Conservation (phyloP, 2,329 filamentous ascomycete species). For the Microcyclospora tardicrescens region DNA sequence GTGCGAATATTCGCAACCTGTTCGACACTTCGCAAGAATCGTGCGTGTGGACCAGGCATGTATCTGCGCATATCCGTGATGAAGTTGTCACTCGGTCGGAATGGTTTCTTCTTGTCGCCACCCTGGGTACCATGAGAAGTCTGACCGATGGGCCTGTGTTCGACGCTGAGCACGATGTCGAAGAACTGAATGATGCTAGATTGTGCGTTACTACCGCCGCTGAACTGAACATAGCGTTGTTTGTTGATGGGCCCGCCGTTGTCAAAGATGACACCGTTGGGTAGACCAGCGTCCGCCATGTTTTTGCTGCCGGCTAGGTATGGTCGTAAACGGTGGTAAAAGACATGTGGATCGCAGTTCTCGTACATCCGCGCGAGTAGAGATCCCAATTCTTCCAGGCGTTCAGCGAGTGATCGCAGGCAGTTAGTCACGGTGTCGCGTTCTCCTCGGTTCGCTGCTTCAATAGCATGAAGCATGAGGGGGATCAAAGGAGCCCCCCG, state of each 20-base stretch:
- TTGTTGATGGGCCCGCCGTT: constrained; percentile 42
- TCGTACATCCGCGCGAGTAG: constrained; percentile 87
- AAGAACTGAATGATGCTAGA: constrained; percentile 97
- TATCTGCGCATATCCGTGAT: constrained; percentile 94
- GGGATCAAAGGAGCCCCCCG: constrained; percentile 77
- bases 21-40: constrained; percentile 72
- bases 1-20: constrained; percentile 74
- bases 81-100: constrained; percentile 52
- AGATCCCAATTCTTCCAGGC: constrained; percentile 67
- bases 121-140: constrained; percentile 49
- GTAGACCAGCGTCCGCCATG: constrained; percentile 87
- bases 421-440: constrained; percentile 58
- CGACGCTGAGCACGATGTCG: constrained; percentile 77
- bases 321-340: constrained; percentile 91
- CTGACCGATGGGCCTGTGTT: constrained; percentile 65
- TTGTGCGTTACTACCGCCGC: constrained; percentile 91
- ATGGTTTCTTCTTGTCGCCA: constrained; percentile 33
- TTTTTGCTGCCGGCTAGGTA: constrained; percentile 96
- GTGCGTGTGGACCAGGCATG: constrained; percentile 87
- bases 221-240: constrained; percentile 64
- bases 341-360: constrained; percentile 83
- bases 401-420: constrained; percentile 72
- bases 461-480: constrained; percentile 77
- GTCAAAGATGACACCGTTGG: constrained; percentile 77
- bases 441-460: constrained; percentile 61